Evolutionary conservation across 352 stramenopile species (phyloP).

Genomic region (Pythium periplocum): DNA sequence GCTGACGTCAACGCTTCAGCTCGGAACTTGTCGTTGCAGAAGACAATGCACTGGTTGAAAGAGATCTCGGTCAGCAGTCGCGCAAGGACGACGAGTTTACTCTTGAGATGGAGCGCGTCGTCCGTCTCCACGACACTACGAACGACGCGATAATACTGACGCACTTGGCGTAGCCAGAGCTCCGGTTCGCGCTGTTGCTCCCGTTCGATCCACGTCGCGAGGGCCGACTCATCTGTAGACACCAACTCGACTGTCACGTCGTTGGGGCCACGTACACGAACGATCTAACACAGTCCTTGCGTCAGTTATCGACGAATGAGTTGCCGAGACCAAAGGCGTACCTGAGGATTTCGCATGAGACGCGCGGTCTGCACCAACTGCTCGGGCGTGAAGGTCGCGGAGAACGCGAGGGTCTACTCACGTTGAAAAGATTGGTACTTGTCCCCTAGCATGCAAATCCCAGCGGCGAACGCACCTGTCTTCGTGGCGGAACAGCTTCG

Average conservation of each 20-base stretch:
- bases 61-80: slow-evolving; percentile 54
- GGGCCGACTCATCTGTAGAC: slow-evolving; percentile 26
- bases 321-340: slow-evolving; percentile 1
- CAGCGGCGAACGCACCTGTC: slow-evolving; percentile 31
- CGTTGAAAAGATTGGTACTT: not conserved
- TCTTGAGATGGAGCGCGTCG: slow-evolving; percentile 35
- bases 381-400: slow-evolving; percentile 69
- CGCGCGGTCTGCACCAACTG: slow-evolving; percentile 41
- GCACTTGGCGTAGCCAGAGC: slow-evolving; percentile 66
- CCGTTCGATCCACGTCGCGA: slow-evolving; percentile 40
- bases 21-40: slow-evolving; percentile 82
- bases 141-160: slow-evolving; percentile 67
- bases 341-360: slow-evolving; percentile 66
- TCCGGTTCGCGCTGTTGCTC: slow-evolving; percentile 42
- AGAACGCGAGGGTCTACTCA: slow-evolving; percentile 65
- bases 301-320: slow-evolving; percentile 1
- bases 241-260: slow-evolving; percentile 69
- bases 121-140: not conserved
- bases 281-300: slow-evolving; percentile 29
- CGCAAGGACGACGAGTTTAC: slow-evolving; percentile 52
- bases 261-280: slow-evolving; percentile 48
- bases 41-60: slow-evolving; percentile 80
- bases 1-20: slow-evolving; percentile 56
- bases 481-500: slow-evolving; percentile 38
- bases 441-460: not conserved